A percentile compares a stretch with the other conserved stretches of the same genome.
These are phyloP conservation scores for Gentiana dahurica DNA, from an alignment of 257 asterid genomes.

Conservation along the genomic window DNA sequence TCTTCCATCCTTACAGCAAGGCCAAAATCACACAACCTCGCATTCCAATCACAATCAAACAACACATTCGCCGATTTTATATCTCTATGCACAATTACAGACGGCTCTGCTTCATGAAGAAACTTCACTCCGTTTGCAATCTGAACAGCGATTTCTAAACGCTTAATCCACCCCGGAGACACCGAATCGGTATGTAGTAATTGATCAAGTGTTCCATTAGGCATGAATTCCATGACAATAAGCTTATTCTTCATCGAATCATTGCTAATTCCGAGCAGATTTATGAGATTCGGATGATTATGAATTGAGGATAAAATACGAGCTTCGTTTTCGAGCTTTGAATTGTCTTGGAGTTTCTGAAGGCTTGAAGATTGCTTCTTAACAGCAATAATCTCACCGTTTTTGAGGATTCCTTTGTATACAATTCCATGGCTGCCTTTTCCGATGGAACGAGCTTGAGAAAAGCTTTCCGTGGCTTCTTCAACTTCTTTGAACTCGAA, in stretches of 20 bases:
- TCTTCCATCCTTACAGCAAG: conserved; percentile 22
- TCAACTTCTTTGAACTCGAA: conserved; percentile 39
- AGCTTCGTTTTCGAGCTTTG: conserved; percentile 52
- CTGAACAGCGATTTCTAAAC: conserved; percentile 35
- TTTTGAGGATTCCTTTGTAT: conserved; percentile 33
- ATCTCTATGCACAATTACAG: conserved; percentile 53
- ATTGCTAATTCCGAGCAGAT: conserved; percentile 33
- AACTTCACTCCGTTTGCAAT: conserved; percentile 31
- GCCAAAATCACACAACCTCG: conserved; percentile 67
- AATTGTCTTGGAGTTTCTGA: conserved; percentile 41
- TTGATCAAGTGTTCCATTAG: conserved; percentile 60
- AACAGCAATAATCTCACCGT: conserved; percentile 42
- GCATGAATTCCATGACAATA: conserved; percentile 45
- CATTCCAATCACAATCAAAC: conserved; percentile 36
- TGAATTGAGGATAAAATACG: conserved; percentile 31
- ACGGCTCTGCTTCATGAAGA: conserved; percentile 35
- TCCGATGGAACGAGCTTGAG: conserved; percentile 42
- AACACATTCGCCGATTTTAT: conserved; percentile 53
- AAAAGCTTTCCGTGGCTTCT: conserved; percentile 43
- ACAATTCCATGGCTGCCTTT: conserved; percentile 81
- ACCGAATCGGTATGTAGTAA: conserved; percentile 24
- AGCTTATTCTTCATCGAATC: conserved; percentile 16
- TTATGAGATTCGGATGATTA: conserved; percentile 22
- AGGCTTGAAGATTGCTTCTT: conserved; percentile 59
- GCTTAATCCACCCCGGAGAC: conserved; percentile 38